These are phyloP conservation scores for Moesziomyces sp. DNA, from an alignment of 1,284 basidiomycete genomes.

Conservation along the genomic window DNA sequence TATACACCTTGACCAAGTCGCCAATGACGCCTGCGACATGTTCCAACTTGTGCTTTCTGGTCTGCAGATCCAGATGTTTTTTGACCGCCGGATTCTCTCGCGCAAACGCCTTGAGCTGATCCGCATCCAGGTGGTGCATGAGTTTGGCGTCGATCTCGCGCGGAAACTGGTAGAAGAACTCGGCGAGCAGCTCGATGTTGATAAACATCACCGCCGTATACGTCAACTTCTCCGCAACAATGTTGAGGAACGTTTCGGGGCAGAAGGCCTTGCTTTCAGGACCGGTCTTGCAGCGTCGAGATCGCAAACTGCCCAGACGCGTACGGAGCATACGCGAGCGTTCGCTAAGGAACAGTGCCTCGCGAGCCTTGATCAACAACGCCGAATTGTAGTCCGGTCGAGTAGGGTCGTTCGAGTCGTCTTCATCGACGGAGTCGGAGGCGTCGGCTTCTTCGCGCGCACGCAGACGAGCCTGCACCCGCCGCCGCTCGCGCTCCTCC, in stretches of 20 bases:
- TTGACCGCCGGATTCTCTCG: slow-evolving; percentile 89
- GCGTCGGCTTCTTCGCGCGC: slow-evolving; percentile 26
- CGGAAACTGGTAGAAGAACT: slow-evolving; percentile 99
- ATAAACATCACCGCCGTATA: slow-evolving; percentile 98
- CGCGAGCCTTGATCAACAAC: slow-evolving; percentile 75
- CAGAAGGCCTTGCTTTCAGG: slow-evolving; percentile 89
- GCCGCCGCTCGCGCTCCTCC: slow-evolving; percentile 83
- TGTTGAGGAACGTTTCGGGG: slow-evolving; percentile 94
- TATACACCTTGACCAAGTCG: slow-evolving; percentile 67
- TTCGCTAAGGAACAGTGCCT: slow-evolving; percentile 87
- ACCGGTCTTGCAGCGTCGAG: slow-evolving; percentile 85
- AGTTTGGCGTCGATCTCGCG: slow-evolving; percentile 95
- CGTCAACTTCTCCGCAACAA: slow-evolving; percentile 95
- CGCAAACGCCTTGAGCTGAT: slow-evolving; percentile 87
- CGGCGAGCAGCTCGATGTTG: slow-evolving; percentile 86
- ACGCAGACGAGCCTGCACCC: slow-evolving; percentile 68
- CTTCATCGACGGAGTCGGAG: slow-evolving; percentile 13
- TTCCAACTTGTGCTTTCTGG: slow-evolving; percentile 91
- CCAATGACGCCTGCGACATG: slow-evolving; percentile 67
- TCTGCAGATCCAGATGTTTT: slow-evolving; percentile 92
- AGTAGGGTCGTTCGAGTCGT: slow-evolving; percentile 70
- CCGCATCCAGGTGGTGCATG: slow-evolving; percentile 87
- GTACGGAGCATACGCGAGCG: slow-evolving; percentile 84
- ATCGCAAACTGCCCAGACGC: slow-evolving; percentile 83
- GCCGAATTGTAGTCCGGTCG: slow-evolving; percentile 80